These are phyloP conservation scores for Sonneratia caseolaris DNA, from an alignment of 345 rosid species.

Conservation along the genomic window DNA sequence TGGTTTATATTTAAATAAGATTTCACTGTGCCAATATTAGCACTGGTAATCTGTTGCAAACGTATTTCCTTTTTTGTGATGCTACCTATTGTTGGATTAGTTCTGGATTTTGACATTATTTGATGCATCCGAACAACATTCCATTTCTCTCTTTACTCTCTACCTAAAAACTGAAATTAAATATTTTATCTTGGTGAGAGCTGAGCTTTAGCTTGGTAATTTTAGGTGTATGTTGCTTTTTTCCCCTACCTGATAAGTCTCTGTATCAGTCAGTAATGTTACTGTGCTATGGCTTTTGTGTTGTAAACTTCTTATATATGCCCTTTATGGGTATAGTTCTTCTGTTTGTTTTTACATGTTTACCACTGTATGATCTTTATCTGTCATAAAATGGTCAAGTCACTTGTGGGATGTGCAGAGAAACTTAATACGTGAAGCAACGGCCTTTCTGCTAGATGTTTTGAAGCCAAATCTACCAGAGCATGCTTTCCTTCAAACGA, in stretches of 20 bases:
- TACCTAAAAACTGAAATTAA: neutral
- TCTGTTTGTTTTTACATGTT: neutral
- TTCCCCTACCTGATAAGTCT: neutral
- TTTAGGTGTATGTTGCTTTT: neutral
- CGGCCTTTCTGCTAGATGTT: slow-evolving; percentile 94
- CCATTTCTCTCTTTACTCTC: neutral
- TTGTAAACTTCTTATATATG: neutral
- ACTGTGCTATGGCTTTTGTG: neutral
- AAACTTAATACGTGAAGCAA: slow-evolving; percentile 95
- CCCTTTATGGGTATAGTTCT: neutral
- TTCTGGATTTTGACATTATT: neutral
- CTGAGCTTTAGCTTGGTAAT: neutral
- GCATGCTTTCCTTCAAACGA: slow-evolving; percentile 81
- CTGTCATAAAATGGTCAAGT: neutral
- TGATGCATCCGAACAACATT: neutral
- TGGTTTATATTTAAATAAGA: too few relatives aligned
- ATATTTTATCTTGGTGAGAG: neutral
- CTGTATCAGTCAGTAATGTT: neutral
- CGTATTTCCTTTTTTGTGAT: neutral
- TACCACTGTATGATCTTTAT: neutral
- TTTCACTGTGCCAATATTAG: neutral
- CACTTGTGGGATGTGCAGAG: slow-evolving; percentile 37
- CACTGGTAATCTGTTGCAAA: neutral
- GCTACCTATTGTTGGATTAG: neutral
- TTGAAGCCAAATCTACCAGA: slow-evolving; percentile 94